Evolutionary conservation across 768 basidiomycete genomes (phyloP).

Genomic region (Exidia glandulosa): DNA sequence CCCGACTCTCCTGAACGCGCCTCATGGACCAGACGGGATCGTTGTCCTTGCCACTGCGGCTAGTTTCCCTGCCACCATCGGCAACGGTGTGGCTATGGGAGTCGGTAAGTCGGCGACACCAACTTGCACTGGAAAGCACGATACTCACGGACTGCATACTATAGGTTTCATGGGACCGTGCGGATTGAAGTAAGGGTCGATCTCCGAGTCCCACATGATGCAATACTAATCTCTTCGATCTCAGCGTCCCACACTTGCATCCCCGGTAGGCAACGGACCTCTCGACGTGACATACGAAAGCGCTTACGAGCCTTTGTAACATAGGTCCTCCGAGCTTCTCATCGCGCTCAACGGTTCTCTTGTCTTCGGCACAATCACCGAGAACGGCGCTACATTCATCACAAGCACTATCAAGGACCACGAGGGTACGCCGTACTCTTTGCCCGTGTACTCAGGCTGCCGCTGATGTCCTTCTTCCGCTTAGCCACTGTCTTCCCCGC

Average conservation of each 20-base stretch:
- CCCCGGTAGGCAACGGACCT: too few species aligned
- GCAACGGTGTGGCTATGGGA: not conserved
- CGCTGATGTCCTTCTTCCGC: not conserved
- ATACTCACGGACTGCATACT: not conserved
- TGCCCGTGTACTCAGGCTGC: too few species aligned
- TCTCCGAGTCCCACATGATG: not conserved
- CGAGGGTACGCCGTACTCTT: too few species aligned
- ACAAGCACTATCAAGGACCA: too few species aligned
- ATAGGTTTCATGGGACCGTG: not conserved
- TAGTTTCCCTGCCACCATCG: not conserved
- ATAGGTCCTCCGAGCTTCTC: too few species aligned
- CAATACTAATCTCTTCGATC: not conserved
- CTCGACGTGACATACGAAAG: too few species aligned
- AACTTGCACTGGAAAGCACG: too few species aligned
- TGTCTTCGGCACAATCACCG: too few species aligned
- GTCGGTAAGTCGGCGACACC: not conserved
- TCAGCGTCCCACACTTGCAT: not conserved
- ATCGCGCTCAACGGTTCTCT: too few species aligned
- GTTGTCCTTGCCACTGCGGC: not conserved
- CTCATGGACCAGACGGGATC: not conserved
- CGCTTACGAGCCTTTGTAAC: too few species aligned
- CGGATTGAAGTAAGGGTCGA: not conserved
- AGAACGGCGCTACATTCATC: too few species aligned
- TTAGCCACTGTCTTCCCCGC: constrained; percentile 15
- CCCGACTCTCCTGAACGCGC: not conserved